phyloP scores from a whole-genome alignment of 2,329 filamentous ascomycete species.

The Neofusicoccum kwambonambiense region DNA sequence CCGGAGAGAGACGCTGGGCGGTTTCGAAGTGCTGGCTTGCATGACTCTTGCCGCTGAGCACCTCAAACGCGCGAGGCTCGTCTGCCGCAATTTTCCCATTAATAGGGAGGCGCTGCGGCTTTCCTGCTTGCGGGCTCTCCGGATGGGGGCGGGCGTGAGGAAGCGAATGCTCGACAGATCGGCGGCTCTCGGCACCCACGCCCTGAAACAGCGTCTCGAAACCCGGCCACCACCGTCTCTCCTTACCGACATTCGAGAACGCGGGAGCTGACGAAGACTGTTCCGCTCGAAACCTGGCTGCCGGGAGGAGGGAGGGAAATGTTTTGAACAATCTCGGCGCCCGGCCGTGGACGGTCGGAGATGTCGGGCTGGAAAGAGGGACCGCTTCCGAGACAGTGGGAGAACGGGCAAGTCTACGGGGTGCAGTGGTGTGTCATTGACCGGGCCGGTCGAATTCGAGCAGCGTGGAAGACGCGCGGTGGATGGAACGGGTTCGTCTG shows the following conservation, averaged over 20 bases:
- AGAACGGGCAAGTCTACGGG: too few relatives aligned
- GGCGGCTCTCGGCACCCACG: neutral
- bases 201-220: neutral
- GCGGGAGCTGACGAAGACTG: neutral
- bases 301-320: neutral
- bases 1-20: neutral
- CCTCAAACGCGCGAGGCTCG: too few relatives aligned
- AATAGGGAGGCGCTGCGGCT: neutral
- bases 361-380: neutral
- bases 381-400: too few relatives aligned
- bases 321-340: neutral
- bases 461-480: too few relatives aligned
- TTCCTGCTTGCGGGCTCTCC: neutral
- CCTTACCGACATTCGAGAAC: neutral
- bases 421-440: too few relatives aligned
- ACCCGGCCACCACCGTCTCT: neutral
- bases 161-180: neutral
- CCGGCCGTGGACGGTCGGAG: neutral
- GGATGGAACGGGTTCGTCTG: too few relatives aligned
- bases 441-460: too few relatives aligned
- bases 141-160: neutral
- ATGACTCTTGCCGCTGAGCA: neutral
- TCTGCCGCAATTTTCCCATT: neutral
- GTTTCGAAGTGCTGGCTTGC: neutral
- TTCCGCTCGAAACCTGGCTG: neutral